A percentile compares a stretch with the other conserved stretches of the same genome.
Conservation (phyloP, 176 grass and related monocot genomes). For the Juncus effusus region DNA sequence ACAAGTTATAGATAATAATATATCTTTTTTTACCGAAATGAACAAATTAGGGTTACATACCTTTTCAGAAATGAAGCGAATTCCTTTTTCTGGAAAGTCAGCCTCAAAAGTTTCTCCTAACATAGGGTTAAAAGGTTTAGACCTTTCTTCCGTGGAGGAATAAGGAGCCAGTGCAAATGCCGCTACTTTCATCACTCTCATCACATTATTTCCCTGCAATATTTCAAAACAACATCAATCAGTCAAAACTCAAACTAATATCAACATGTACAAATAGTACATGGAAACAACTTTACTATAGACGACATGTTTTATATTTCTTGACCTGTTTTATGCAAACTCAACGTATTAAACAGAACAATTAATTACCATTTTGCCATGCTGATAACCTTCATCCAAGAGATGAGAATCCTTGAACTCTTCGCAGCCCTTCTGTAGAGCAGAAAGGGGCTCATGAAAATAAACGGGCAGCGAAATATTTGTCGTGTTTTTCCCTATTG, state of each 20-base stretch:
- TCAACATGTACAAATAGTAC: background rate
- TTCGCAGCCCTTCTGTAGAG: conserved; percentile 65
- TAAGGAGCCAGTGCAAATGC: conserved; percentile 88
- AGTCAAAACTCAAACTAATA: conserved; percentile 2
- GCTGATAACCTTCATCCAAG: conserved; percentile 78
- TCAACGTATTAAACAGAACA: background rate
- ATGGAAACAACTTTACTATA: background rate
- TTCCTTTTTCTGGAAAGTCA: conserved; percentile 68
- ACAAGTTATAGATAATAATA: conserved; percentile 3
- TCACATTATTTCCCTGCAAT: conserved; percentile 40
- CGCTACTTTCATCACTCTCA: too few relatives aligned
- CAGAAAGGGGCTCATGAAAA: conserved; percentile 88
- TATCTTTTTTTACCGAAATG: too few relatives aligned
- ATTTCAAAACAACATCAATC: background rate
- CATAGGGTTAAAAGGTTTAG: conserved; percentile 90
- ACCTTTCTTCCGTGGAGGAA: conserved; percentile 74
- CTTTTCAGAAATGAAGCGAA: conserved; percentile 93
- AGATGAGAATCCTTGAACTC: conserved; percentile 46
- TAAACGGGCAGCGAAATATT: conserved; percentile 91
- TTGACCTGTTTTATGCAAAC: background rate
- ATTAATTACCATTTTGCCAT: conserved; percentile 56
- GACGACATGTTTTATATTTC: too few relatives aligned
- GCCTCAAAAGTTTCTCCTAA: conserved; percentile 97
- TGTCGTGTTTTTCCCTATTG: conserved; percentile 87
- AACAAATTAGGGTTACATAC: conserved; percentile 16